phyloP scores from a whole-genome alignment of 2,329 filamentous ascomycete genomes.

The Didymella glomerata region DNA sequence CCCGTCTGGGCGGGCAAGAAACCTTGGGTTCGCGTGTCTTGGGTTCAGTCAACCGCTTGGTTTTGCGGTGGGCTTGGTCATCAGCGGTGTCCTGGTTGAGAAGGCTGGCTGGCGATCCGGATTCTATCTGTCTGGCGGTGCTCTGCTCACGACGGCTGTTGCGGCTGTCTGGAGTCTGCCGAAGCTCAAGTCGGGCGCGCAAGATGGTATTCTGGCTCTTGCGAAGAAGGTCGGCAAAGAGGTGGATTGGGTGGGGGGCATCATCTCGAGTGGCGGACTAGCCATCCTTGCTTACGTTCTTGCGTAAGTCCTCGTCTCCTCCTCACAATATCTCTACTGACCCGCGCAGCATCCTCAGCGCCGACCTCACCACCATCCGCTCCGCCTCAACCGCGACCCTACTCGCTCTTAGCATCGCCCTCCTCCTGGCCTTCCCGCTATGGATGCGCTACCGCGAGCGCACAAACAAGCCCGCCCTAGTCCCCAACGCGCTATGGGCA shows the following conservation, averaged over 20 bases:
- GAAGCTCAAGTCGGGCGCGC: constrained; percentile 23
- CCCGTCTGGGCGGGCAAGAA: constrained; percentile 36
- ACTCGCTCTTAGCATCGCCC: constrained; percentile 34
- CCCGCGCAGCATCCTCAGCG: constrained; percentile 36
- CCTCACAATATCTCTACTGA: too few species aligned
- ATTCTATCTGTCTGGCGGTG: constrained; percentile 53
- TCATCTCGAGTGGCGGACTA: constrained; percentile 36
- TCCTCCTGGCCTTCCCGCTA: constrained; percentile 39
- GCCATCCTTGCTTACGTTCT: constrained; percentile 38
- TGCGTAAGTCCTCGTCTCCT: constrained; percentile 30
- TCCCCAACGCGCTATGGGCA: constrained; percentile 59
- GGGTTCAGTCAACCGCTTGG: constrained; percentile 60
- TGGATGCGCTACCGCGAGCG: constrained; percentile 44
- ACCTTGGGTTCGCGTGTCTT: constrained; percentile 51
- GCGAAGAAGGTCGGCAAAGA: constrained; percentile 30
- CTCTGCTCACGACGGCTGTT: constrained; percentile 48
- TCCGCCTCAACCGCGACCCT: constrained; percentile 34
- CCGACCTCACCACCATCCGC: constrained; percentile 34
- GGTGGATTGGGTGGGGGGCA: constrained; percentile 43
- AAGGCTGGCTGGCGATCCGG: constrained; percentile 59
- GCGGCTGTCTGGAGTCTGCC: constrained; percentile 44
- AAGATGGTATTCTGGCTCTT: constrained; percentile 4
- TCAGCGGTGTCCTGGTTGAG: constrained; percentile 60
- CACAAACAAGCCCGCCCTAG: constrained; percentile 32
- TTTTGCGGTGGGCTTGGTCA: constrained; percentile 61